Evolutionary conservation across 2,329 filamentous ascomycete species (phyloP).

Genomic region (Arthrobotrys pseudoclavata): DNA sequence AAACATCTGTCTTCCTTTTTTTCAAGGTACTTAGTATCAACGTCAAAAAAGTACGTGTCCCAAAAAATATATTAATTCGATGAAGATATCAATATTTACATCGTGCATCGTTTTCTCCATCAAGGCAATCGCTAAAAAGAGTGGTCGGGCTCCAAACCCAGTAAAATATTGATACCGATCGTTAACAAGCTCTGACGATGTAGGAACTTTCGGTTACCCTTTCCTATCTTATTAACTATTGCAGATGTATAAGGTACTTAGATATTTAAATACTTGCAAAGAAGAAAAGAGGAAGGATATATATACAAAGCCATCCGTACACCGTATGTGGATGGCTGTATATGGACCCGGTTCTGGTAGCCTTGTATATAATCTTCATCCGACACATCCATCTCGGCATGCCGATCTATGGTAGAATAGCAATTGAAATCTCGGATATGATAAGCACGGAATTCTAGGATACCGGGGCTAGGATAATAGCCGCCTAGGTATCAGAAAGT

Average conservation of each 20-base stretch:
- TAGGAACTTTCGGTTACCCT: neutral
- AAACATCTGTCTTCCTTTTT: conserved; percentile 30
- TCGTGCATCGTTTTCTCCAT: no score
- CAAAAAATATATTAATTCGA: neutral
- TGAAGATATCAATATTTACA: neutral
- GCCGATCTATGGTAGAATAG: conserved; percentile 50
- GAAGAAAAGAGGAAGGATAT: neutral
- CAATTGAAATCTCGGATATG: conserved; percentile 54
- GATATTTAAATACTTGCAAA: neutral
- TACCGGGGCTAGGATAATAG: neutral
- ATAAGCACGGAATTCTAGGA: conserved; percentile 1
- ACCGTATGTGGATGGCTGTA: neutral
- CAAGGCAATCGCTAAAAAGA: neutral
- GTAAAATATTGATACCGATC: neutral
- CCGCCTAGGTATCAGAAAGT: conserved; percentile 6
- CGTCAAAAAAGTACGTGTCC: neutral
- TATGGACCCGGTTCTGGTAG: neutral
- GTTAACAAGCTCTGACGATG: conserved; percentile 4
- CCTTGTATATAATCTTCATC: conserved; percentile 37
- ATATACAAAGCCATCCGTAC: neutral
- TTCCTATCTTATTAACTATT: conserved; percentile 4
- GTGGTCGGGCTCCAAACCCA: neutral
- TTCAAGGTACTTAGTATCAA: neutral
- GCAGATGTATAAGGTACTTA: neutral
- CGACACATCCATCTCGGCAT: conserved; percentile 30